Conservation (phyloP, 176 grass and related monocot species). For the Ensete glaucum region DNA sequence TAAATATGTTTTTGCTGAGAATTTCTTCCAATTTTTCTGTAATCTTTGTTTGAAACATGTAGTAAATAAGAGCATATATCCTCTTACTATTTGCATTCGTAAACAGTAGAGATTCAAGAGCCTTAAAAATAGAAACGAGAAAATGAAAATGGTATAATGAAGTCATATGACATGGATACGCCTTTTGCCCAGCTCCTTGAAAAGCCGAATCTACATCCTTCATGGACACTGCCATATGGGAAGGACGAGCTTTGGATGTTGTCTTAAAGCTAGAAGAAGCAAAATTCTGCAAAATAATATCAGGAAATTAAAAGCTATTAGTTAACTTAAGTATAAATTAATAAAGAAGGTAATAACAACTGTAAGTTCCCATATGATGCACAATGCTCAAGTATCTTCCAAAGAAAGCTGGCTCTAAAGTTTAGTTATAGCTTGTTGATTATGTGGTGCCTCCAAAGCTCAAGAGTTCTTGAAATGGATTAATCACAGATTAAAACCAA, state of each 20-base stretch:
- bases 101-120: constrained; percentile 15
- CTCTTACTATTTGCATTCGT: too few species aligned
- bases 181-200: constrained; percentile 79
- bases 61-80: background rate
- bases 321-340: background rate
- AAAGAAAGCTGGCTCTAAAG: background rate
- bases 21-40: background rate
- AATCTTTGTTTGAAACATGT: background rate
- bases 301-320: background rate
- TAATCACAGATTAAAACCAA: background rate
- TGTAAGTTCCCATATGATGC: background rate
- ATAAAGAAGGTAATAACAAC: background rate
- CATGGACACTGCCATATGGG: constrained; percentile 76
- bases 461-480: background rate
- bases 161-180: constrained; percentile 55
- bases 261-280: background rate
- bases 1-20: background rate
- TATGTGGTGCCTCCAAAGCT: background rate
- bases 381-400: background rate
- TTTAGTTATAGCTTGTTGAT: background rate
- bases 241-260: background rate
- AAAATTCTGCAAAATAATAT: constrained; percentile 9
- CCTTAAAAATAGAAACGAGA: background rate
- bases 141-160: constrained; percentile 8
- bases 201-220: constrained; percentile 80